Percentiles rank a stretch among this genome's conserved stretches.
Evolutionary conservation across 768 basidiomycete genomes (phyloP).

Genomic region (Tulasnella sp.): DNA sequence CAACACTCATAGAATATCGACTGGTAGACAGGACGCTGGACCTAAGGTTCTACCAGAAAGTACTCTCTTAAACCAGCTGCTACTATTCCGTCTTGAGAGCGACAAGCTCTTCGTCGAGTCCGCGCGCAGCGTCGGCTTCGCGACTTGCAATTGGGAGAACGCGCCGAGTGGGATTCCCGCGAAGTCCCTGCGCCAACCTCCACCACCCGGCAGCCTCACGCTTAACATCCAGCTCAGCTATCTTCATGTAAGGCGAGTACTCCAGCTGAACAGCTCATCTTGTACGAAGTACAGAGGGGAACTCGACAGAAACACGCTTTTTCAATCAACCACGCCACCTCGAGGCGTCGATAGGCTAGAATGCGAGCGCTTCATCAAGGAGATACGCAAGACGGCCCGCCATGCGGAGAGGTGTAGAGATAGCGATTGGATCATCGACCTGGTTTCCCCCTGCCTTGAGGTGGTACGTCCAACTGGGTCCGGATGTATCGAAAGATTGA

Average conservation of each 20-base stretch:
- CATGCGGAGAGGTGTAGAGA: not conserved
- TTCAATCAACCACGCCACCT: not conserved
- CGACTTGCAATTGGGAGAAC: too few species aligned
- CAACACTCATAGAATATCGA: too few species aligned
- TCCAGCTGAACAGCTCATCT: not conserved
- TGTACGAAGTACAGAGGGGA: not conserved
- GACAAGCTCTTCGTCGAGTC: too few species aligned
- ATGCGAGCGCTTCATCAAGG: slow-evolving; percentile 14
- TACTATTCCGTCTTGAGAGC: too few species aligned
- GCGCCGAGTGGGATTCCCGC: too few species aligned
- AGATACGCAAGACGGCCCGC: not conserved
- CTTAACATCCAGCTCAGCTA: not conserved
- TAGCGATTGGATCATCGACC: slow-evolving; percentile 20
- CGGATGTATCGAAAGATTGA: slow-evolving; percentile 17
- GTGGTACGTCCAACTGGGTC: slow-evolving; percentile 7
- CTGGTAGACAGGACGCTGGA: too few species aligned
- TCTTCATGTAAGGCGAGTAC: not conserved
- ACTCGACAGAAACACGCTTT: not conserved
- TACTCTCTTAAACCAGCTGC: too few species aligned
- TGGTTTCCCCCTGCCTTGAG: not conserved
- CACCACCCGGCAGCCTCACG: not conserved
- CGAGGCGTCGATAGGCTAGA: not conserved
- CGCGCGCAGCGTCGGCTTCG: too few species aligned
- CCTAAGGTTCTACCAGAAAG: too few species aligned
- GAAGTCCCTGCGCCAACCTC: too few species aligned